Base-by-base conservation (phyloP, 306 rosid genomes). In the Comarum palustre region DNA sequence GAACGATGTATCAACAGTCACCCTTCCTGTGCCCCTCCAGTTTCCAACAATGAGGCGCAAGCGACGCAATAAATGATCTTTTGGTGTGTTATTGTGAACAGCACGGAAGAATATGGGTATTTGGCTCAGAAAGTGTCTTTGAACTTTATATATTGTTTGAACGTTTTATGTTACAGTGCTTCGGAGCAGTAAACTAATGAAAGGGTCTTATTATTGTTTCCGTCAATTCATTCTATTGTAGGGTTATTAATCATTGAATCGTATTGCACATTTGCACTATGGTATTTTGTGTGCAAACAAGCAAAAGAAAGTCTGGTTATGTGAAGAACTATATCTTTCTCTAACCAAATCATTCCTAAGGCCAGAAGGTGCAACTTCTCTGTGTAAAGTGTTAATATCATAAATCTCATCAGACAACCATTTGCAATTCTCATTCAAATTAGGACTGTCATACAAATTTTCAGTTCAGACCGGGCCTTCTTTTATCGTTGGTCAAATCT, bases 11-110 rank as follows among this genome's bases (percentile, higher is more conserved):
- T 46, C 1, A 16, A 62, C 29, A 34, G 92, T 82, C 19, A 85
- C 82, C 0, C 97, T 94, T 78, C 84, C 83, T 4, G 60, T 83
- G 27, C 98, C 98, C 29, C 97, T 94, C 58, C 62, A 65, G 55
- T 94, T 91, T 73, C 96, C 91, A n/a, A 31, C 54, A 20, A 4
- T 73, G 75, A 79, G 46, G 78, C 76, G 5, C 61, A 81, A 52
- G 84, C 80, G 83, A 73, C 71, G 84, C 48, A 74, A 42, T 50
- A 73, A 68, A 27, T 58, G 71, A 58, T 27, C 42, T 45, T 68
- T 66, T 13, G 6, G 8, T 15, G 32, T 73, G 24, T 39, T 77
- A n/a, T 22, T 27, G 63, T 29, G 38, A 55, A 58, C 48, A 66
- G 68, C 55, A 14, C 12, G 57, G 55, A 48, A 57, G 27, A 57